Percentiles rank a stretch among this genome's conserved stretches.
Conservation (phyloP, 2,329 filamentous ascomycete species). For the Stachybotrys chartarum region DNA sequence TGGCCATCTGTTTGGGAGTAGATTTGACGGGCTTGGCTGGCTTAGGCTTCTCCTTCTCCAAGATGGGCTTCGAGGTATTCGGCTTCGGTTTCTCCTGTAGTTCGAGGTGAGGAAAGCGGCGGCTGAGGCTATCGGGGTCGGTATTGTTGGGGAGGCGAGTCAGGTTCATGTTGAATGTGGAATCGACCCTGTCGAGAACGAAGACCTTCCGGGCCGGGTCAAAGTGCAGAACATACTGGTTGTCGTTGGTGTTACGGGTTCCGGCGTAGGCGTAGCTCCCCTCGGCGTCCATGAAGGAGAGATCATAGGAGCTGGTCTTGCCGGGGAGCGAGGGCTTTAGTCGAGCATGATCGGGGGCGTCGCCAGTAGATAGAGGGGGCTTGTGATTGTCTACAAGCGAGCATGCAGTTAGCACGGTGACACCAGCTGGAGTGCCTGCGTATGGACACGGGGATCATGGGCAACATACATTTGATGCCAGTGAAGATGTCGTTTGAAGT, state of each 20-base stretch:
- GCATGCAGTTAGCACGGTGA: conserved; percentile 2
- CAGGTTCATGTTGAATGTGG: conserved; percentile 84
- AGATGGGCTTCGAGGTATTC: conserved; percentile 2
- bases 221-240: conserved; percentile 65
- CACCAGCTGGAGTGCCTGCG: no score
- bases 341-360: conserved; percentile 39
- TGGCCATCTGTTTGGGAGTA: conserved; percentile 14
- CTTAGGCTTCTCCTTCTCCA: conserved; percentile 16
- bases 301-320: conserved; percentile 47
- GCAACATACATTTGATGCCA: conserved; percentile 49
- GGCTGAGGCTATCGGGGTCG: conserved; percentile 55
- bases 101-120: conserved; percentile 60
- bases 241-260: conserved; percentile 46
- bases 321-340: conserved; percentile 42
- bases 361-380: conserved; percentile 41
- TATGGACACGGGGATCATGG: background rate
- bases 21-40: conserved; percentile 15
- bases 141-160: conserved; percentile 59
- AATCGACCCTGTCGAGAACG: conserved; percentile 73
- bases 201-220: conserved; percentile 69
- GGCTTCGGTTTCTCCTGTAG: conserved; percentile 17
- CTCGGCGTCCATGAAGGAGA: conserved; percentile 46
- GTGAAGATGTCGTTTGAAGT: conserved; percentile 52
- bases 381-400: conserved; percentile 52
- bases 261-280: conserved; percentile 56